phyloP scores from a whole-genome alignment of 208 protist genomes.

The Angomonas desouzai region DNA sequence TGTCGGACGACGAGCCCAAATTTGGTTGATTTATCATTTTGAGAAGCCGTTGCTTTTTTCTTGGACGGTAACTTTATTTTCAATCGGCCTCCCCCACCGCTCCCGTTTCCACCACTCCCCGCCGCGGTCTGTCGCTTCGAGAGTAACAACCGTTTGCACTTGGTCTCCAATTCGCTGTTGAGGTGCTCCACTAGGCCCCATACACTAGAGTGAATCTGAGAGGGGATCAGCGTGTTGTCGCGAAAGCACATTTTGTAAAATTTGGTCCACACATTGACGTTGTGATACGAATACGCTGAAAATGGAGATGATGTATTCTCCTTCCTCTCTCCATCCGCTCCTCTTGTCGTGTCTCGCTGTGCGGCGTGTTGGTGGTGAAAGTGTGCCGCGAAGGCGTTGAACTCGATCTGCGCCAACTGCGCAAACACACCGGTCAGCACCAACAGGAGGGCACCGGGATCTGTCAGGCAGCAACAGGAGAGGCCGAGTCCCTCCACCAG shows the following conservation, averaged over 20 bases:
- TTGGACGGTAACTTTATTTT: neutral
- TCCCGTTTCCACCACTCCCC: neutral
- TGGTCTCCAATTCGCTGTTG: neutral
- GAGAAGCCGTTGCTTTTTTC: neutral
- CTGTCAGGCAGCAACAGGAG: neutral
- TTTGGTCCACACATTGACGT: neutral
- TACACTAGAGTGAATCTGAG: neutral
- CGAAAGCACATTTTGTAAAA: conserved; percentile 1
- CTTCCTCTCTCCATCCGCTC: no score
- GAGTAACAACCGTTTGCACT: neutral
- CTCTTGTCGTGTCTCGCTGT: no score
- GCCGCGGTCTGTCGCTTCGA: neutral
- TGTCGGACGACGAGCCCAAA: no score
- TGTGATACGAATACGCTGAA: neutral
- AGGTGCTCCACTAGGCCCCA: neutral
- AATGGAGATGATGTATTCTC: no score
- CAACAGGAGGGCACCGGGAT: neutral
- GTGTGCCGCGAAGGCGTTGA: neutral
- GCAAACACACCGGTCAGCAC: neutral
- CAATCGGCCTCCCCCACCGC: neutral
- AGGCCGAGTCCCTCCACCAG: no score
- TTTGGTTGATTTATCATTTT: neutral
- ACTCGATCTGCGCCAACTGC: neutral
- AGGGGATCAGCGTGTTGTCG: neutral
- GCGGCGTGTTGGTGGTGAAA: neutral